phyloP scores from a whole-genome alignment of 2,329 filamentous ascomycete genomes.

The Aspergillus brasiliensis region DNA sequence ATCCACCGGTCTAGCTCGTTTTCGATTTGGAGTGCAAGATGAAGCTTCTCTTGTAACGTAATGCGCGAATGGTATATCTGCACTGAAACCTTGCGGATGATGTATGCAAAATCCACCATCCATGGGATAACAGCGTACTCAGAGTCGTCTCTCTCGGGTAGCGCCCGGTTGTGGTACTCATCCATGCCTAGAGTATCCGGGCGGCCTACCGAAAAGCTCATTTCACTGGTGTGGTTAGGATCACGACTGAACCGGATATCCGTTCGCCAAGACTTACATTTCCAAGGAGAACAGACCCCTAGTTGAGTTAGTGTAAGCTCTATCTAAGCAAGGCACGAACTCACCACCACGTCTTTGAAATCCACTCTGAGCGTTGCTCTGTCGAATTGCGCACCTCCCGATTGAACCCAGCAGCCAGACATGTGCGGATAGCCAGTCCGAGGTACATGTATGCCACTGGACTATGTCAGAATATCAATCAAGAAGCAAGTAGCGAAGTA shows the following conservation, averaged over 20 bases:
- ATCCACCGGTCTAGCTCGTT: slow-evolving; percentile 40
- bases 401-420: slow-evolving; percentile 53
- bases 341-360: slow-evolving; percentile 53
- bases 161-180: slow-evolving; percentile 50
- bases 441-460: slow-evolving; percentile 52
- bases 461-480: slow-evolving; percentile 1
- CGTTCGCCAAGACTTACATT: slow-evolving; percentile 35
- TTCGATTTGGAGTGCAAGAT: slow-evolving; percentile 39
- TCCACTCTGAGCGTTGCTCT: slow-evolving; percentile 39
- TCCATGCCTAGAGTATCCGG: slow-evolving; percentile 54
- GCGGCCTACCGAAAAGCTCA: slow-evolving; percentile 53
- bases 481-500: slow-evolving; percentile 15
- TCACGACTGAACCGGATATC: background rate
- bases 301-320: background rate
- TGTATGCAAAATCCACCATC: slow-evolving; percentile 45
- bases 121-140: slow-evolving; percentile 44
- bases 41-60: slow-evolving; percentile 39
- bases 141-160: slow-evolving; percentile 39
- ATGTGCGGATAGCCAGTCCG: slow-evolving; percentile 51
- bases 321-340: slow-evolving; percentile 11
- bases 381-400: slow-evolving; percentile 41
- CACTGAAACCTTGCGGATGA: slow-evolving; percentile 44
- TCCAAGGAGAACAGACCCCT: slow-evolving; percentile 51
- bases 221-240: slow-evolving; percentile 37
- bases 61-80: slow-evolving; percentile 43